Base-by-base conservation (phyloP, 306 rosid species). In the Casuarina glauca region DNA sequence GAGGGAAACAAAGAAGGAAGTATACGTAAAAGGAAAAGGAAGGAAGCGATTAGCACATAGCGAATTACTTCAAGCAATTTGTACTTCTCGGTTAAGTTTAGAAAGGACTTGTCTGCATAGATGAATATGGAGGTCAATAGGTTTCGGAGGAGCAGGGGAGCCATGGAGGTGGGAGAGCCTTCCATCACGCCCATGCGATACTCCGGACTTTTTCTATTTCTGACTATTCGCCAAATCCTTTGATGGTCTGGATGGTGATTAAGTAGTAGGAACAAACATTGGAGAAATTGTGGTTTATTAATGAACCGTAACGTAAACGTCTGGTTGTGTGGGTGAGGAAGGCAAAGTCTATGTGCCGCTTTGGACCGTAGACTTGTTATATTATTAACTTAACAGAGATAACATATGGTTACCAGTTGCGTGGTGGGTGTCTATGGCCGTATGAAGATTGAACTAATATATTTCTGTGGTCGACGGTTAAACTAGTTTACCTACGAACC, bases 51-150 rank as follows among this genome's bases (percentile, higher is more conserved):
- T 38, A 83, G 57, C 9, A 66, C 42, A 70, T 54, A 80, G 76
- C 93, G 98, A 17, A 91, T 15, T 57, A 85, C 60, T 64, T 88
- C 72, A 70, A 93, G 79, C 66, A 86, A 54, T 73, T 79, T 87
- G 87, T 78, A 70, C 10, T 83, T 82, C 35, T 81, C 20, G 26
- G 89, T 32, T 11, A 84, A 75, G 36, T n/a, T 72, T 9, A 82
- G 0, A 9, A 91, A 44, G 7, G 84, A 87, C 4, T 82, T 82
- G 8, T 86, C 89, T 63, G 85, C 72, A 76, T 38, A 80, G 76
- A 71, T 35, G 63, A 89, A 70, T 2, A 88, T 3, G 55, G 94
- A 82, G 2, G 88, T 44, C 0, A 82, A 1, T 2, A 91, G 53
- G 63, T 79, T 87, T 17, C 89, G 85, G 26, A 88, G 79, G 26